Evolutionary conservation across 371 early-diverging fungal genomes (phyloP).

Genomic region (Haplosporangium sp.): DNA sequence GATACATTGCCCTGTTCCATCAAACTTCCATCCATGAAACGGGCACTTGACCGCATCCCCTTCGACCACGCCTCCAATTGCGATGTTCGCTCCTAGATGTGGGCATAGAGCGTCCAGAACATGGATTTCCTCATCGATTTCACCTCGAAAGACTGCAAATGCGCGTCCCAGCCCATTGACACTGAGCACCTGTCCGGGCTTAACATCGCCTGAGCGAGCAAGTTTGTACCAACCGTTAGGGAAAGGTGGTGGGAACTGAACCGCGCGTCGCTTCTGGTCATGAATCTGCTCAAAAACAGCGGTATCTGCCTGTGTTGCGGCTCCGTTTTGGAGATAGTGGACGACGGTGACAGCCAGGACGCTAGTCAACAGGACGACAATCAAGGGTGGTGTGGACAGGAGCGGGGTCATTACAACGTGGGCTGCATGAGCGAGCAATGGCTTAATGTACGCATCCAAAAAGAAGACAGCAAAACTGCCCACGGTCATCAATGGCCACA

Average conservation of each 20-base stretch:
- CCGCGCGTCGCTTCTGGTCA: slow-evolving; percentile 48
- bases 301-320: slow-evolving; percentile 17
- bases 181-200: slow-evolving; percentile 49
- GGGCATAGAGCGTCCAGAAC: slow-evolving; percentile 50
- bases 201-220: slow-evolving; percentile 43
- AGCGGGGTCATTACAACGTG: slow-evolving; percentile 19
- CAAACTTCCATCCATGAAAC: slow-evolving; percentile 54
- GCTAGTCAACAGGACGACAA: slow-evolving; percentile 24
- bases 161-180: slow-evolving; percentile 48
- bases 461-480: slow-evolving; percentile 48
- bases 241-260: slow-evolving; percentile 45
- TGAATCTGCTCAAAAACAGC: slow-evolving; percentile 45
- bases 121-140: slow-evolving; percentile 38
- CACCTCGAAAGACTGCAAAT: slow-evolving; percentile 47
- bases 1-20: slow-evolving; percentile 36
- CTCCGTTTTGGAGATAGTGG: slow-evolving; percentile 23
- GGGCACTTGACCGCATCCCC: slow-evolving; percentile 46
- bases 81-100: slow-evolving; percentile 51
- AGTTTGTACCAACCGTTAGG: slow-evolving; percentile 55
- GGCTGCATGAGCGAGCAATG: slow-evolving; percentile 3
- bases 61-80: slow-evolving; percentile 48
- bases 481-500: slow-evolving; percentile 47
- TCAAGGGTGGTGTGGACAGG: slow-evolving; percentile 27
- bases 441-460: slow-evolving; percentile 34
- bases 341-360: slow-evolving; percentile 7